A percentile compares a stretch with the other conserved stretches of the same genome.
Conservation (phyloP, 2,329 filamentous ascomycete genomes). For the Cladorrhinum sp. region DNA sequence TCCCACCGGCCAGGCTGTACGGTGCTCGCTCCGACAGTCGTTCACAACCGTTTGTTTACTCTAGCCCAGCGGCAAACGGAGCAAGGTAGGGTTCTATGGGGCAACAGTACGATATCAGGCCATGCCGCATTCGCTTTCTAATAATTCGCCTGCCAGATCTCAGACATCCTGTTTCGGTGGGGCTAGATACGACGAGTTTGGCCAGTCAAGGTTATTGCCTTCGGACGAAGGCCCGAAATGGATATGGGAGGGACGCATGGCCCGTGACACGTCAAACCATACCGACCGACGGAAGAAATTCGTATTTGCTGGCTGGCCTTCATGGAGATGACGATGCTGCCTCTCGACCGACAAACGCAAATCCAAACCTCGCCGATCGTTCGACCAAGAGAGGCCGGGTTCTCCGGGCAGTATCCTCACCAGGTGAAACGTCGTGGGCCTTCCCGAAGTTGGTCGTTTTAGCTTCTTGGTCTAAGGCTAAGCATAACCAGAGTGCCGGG, state of each 20-base stretch:
- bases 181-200: slow-evolving; percentile 14
- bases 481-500: slow-evolving; percentile 23
- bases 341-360: background rate
- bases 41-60: background rate
- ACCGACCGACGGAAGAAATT: background rate
- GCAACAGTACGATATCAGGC: background rate
- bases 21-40: background rate
- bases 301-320: background rate
- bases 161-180: slow-evolving; percentile 23
- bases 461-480: slow-evolving; percentile 1
- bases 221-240: background rate
- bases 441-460: background rate
- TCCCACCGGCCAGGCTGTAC: background rate
- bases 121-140: background rate
- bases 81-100: background rate
- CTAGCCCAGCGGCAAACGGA: background rate
- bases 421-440: background rate
- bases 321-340: slow-evolving; percentile 5
- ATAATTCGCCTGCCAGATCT: slow-evolving; percentile 24
- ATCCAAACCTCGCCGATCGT: background rate
- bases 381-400: background rate
- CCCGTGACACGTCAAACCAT: background rate
- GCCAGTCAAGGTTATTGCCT: background rate
- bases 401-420: background rate
- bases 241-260: background rate